Evolutionary conservation across 129 eudicot genomes (phyloP).

Genomic region (Ambrosia artemisiifolia): DNA sequence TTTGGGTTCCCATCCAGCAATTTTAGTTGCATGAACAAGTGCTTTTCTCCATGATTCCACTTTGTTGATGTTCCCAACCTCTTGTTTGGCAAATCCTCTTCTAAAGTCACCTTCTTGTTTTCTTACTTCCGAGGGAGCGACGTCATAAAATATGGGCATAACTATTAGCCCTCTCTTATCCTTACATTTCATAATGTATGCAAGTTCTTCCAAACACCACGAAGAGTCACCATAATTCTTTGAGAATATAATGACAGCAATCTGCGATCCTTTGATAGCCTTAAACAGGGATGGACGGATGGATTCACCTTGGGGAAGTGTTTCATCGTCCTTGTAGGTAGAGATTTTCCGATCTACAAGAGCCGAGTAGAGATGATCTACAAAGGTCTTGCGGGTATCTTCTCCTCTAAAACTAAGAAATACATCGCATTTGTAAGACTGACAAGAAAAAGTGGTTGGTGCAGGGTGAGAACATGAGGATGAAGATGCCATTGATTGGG

Average conservation of each 20-base stretch:
- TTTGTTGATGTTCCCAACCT: background rate
- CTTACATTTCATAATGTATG: constrained; percentile 2
- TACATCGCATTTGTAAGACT: background rate
- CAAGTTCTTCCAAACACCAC: constrained; percentile 1
- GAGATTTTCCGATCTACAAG: background rate
- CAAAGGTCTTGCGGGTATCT: too few relatives aligned
- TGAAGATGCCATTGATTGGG: background rate
- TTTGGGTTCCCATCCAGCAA: constrained; percentile 10
- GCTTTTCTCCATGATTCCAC: background rate
- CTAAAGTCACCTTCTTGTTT: background rate
- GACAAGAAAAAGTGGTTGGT: background rate
- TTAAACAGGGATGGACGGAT: background rate
- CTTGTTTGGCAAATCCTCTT: background rate
- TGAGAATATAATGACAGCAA: background rate
- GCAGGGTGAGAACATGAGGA: background rate
- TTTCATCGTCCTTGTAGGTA: background rate
- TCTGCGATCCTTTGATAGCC: constrained; percentile 8
- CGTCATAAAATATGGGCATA: constrained; percentile 2
- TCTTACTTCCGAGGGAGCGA: background rate
- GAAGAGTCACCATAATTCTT: background rate
- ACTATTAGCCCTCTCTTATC: background rate
- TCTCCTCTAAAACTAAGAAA: too few relatives aligned
- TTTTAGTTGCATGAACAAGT: background rate
- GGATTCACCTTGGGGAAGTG: constrained; percentile 6
- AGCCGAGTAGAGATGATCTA: background rate